phyloP scores from a whole-genome alignment of 345 rosid species.

The Boechera divaricarpa region DNA sequence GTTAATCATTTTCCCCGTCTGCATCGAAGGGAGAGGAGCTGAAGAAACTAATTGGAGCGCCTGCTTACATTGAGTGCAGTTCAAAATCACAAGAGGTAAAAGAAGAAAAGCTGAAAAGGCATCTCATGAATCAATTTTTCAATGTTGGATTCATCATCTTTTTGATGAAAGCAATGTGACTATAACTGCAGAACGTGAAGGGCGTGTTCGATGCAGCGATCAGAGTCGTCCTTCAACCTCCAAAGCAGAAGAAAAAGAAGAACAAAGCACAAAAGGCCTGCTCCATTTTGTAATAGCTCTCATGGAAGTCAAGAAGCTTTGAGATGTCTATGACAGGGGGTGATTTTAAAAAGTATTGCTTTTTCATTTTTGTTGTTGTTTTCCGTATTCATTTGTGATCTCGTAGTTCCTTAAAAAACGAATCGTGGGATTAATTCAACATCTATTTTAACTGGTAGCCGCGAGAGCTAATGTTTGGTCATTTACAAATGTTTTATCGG shows the following conservation, averaged over 20 bases:
- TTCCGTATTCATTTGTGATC: slow-evolving; percentile 24
- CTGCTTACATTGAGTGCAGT: slow-evolving; percentile 91
- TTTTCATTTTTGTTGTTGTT: slow-evolving; percentile 31
- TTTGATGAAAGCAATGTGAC: slow-evolving; percentile 21
- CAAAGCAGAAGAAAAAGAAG: slow-evolving; percentile 90
- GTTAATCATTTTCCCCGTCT: background rate
- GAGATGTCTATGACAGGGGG: slow-evolving; percentile 14
- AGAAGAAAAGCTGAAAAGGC: background rate
- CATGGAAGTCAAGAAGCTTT: slow-evolving; percentile 32
- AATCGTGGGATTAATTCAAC: slow-evolving; percentile 21
- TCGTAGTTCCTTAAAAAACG: slow-evolving; percentile 27
- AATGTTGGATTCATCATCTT: slow-evolving; percentile 7
- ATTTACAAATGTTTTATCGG: background rate
- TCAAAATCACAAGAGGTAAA: slow-evolving; percentile 90
- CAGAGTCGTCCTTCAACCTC: slow-evolving; percentile 92
- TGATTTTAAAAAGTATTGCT: slow-evolving; percentile 7
- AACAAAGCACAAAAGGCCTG: slow-evolving; percentile 81
- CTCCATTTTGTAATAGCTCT: slow-evolving; percentile 68
- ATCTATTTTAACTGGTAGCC: slow-evolving; percentile 12
- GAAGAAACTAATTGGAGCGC: slow-evolving; percentile 74
- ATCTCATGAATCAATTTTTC: background rate
- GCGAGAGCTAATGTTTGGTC: slow-evolving; percentile 10
- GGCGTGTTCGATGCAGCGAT: slow-evolving; percentile 94
- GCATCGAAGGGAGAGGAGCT: slow-evolving; percentile 86
- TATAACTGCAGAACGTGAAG: slow-evolving; percentile 78